Evolutionary conservation across 805 yeast species (phyloP), one percentile per base, ranked within the genome.

Genomic region (Wickerhamiella kazuoi): DNA sequence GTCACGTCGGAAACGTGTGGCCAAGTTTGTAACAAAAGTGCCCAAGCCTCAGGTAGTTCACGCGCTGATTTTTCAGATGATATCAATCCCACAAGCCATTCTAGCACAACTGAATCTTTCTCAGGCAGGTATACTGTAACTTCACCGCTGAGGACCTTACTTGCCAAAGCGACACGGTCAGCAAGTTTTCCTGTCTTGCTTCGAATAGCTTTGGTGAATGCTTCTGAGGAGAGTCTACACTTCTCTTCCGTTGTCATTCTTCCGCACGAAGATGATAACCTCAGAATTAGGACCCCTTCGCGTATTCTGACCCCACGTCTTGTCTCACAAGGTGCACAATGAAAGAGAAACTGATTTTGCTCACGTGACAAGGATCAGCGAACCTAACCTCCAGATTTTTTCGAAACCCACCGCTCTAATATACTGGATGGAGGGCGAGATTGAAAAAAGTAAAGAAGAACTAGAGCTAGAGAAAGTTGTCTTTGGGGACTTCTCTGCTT

Each of bases 361-460:
- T n/a, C n/a, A n/a, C n/a, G n/a, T n/a, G n/a, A n/a, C n/a, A n/a
- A n/a, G n/a, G n/a, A n/a, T n/a, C n/a, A n/a, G 8, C 13, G 28
- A 18, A 34, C 41, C 41, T 35, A 30, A 39, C 41, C 41, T 34
- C 29, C 21, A 37, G 38, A 41, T 41, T 45, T 43, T 48, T 42
- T 40, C 35, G 6, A 17, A n/a, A n/a, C n/a, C n/a, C n/a, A n/a
- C n/a, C n/a, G n/a, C n/a, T n/a, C n/a, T n/a, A n/a, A n/a, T n/a
- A n/a, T n/a, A n/a, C n/a, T n/a, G n/a, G 30, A 34, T 31, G 29
- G 18, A 13, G 16, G 14, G 19, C 9, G 31, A 36, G 31, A 38
- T 30, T 16, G 79, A 78, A 24, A 87, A 90, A 49, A 93, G 81
- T 55, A 77, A 71, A 38, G 95, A 83, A 55, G 98, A 90, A 57